phyloP scores from a whole-genome alignment of 169 alveolate genomes.

The Babesia ovis region DNA sequence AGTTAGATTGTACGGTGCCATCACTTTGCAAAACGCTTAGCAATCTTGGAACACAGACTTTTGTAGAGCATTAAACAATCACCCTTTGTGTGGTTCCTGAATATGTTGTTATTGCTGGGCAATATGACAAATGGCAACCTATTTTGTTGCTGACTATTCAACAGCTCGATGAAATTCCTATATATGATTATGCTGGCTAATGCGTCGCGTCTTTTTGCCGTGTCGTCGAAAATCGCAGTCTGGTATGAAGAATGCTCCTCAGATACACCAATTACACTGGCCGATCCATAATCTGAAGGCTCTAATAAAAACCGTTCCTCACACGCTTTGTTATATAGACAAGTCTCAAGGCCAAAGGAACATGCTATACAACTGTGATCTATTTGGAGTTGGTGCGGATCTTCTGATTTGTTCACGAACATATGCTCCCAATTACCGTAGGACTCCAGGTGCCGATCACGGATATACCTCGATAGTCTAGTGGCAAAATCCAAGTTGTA shows the following conservation, averaged over 20 bases:
- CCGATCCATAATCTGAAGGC: conserved; percentile 37
- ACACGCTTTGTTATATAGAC: conserved; percentile 8
- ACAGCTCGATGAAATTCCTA: conserved; percentile 10
- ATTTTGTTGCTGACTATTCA: not conserved
- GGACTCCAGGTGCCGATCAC: conserved; percentile 10
- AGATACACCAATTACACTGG: conserved; percentile 18
- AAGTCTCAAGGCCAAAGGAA: not conserved
- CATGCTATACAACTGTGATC: conserved; percentile 14
- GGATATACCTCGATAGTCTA: conserved; percentile 22
- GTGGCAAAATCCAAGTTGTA: conserved; percentile 35
- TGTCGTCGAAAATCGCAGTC: conserved; percentile 1
- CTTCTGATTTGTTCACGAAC: not conserved
- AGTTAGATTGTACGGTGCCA: no score
- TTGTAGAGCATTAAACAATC: conserved; percentile 17
- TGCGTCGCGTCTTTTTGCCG: not conserved
- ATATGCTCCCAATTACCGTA: conserved; percentile 38
- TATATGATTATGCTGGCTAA: conserved; percentile 9
- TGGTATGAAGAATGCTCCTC: conserved; percentile 23
- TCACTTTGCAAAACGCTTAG: no score
- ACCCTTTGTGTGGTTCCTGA: conserved; percentile 16
- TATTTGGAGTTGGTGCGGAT: not conserved
- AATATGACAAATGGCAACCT: conserved; percentile 14
- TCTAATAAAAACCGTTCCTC: not conserved
- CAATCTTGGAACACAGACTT: not conserved
- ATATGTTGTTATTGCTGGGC: conserved; percentile 26